Evolutionary conservation across 495 filamentous ascomycete genomes (phyloP), one percentile per base, ranked within the genome.

Genomic region (Aspergillus cavernicola): DNA sequence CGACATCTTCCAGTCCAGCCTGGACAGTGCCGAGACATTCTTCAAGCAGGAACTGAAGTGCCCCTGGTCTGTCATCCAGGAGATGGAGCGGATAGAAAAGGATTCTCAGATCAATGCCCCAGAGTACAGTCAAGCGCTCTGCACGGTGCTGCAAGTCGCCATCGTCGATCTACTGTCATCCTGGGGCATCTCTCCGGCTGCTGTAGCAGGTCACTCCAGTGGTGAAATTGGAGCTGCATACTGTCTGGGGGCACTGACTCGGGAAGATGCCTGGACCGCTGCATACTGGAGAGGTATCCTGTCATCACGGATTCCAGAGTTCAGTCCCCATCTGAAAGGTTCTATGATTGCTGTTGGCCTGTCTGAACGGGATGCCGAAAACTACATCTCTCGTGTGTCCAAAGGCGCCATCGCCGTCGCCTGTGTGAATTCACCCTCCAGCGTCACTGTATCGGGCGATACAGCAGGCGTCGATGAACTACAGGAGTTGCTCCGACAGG

Each of bases 221-320:
- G 74, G 75, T 4, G 72, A 78, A 47, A 74, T 78, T 11, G 73
- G 66, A 2, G 68, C 68, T 1, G 68, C 68, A 19, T 60, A 60
- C 31, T 60, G 55, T 20, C 46, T 56, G 4, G 55, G 55, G 0
- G 57, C 57, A 7, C 31, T 52, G 9, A 35, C 13, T 12, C 49
- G 38, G 12, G 46, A 48, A 47, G 40, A 18, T 10, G 42, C 24
- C 24, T 4, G 4, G 4, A 4, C 9, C 24, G 24, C 24, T 28
- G 61, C 65, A 11, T 69, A 60, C 40, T 38, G 26, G 24, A 15
- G 26, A 18, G 35, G 46, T 36, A 29, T 15, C 16, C n/a, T n/a
- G n/a, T n/a, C n/a, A n/a, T n/a, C n/a, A n/a, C n/a, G n/a, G n/a
- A n/a, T n/a, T n/a, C n/a, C n/a, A n/a, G n/a, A n/a, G n/a, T 9